phyloP scores from a whole-genome alignment of 768 basidiomycete species.

The Phaeotremella skinneri region DNA sequence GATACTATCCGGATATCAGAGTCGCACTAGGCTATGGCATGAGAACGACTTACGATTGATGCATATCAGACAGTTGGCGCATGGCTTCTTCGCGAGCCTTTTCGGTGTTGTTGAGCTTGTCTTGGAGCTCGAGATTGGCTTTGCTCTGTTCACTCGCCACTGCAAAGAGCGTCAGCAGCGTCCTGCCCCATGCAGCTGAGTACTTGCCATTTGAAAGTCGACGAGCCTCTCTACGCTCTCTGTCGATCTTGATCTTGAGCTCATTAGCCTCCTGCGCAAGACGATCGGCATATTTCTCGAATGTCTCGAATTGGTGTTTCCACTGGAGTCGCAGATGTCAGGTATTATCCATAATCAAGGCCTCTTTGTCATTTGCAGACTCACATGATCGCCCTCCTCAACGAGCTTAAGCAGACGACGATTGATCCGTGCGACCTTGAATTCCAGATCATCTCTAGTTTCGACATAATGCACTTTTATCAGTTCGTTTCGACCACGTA shows the following conservation, averaged over 20 bases:
- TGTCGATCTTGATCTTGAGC: slow-evolving; percentile 79
- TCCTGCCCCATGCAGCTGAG: slow-evolving; percentile 64
- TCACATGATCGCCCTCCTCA: slow-evolving; percentile 42
- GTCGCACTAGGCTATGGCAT: neutral
- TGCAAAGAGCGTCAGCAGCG: slow-evolving; percentile 73
- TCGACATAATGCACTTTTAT: slow-evolving; percentile 78
- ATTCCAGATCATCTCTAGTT: slow-evolving; percentile 87
- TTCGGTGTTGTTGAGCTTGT: slow-evolving; percentile 74
- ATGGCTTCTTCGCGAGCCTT: slow-evolving; percentile 73
- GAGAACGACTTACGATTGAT: slow-evolving; percentile 75
- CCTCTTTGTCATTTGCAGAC: slow-evolving; percentile 8
- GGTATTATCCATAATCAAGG: neutral
- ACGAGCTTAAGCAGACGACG: slow-evolving; percentile 34
- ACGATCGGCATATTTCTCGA: slow-evolving; percentile 90
- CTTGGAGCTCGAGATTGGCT: slow-evolving; percentile 26
- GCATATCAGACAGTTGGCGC: slow-evolving; percentile 79
- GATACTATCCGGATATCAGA: slow-evolving; percentile 13
- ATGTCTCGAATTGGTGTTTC: slow-evolving; percentile 90
- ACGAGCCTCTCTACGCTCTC: slow-evolving; percentile 85
- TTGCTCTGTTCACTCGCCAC: slow-evolving; percentile 26
- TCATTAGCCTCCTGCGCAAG: slow-evolving; percentile 72
- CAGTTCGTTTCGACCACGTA: neutral
- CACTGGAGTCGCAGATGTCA: slow-evolving; percentile 54
- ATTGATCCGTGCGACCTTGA: slow-evolving; percentile 57
- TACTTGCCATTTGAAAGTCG: slow-evolving; percentile 66